These are phyloP conservation scores for Penicillium sp. DNA, from an alignment of 2,329 filamentous ascomycete species.

Conservation along the genomic window DNA sequence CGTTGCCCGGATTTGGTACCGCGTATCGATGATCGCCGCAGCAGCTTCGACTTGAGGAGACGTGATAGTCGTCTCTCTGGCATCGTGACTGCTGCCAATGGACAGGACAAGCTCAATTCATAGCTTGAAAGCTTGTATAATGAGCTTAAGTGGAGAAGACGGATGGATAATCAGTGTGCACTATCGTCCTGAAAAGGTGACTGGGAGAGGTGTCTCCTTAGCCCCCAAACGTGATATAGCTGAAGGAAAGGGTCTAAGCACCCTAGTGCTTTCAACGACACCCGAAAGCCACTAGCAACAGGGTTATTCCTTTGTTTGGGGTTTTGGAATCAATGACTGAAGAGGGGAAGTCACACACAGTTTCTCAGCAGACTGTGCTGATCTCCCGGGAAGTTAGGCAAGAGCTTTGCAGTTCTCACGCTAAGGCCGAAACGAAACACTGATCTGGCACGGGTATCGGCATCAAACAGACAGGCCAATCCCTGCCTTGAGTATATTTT, in stretches of 20 bases:
- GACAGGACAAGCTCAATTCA: neutral
- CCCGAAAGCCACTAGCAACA: neutral
- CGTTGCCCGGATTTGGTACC: conserved; percentile 27
- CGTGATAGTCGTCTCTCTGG: conserved; percentile 35
- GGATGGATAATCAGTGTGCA: neutral
- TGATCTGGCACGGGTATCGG: neutral
- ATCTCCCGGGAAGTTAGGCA: conserved; percentile 10
- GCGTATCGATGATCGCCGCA: conserved; percentile 38
- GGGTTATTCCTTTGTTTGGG: neutral
- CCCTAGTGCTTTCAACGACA: neutral
- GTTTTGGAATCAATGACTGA: neutral
- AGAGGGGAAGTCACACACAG: conserved; percentile 2
- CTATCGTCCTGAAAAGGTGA: neutral
- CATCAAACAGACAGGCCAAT: neutral
- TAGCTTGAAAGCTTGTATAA: neutral
- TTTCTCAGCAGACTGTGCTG: neutral
- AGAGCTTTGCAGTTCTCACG: neutral
- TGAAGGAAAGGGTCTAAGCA: neutral
- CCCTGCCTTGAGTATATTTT: neutral
- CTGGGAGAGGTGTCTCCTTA: neutral
- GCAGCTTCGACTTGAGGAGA: conserved; percentile 37
- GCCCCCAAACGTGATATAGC: neutral
- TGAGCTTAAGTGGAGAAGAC: neutral
- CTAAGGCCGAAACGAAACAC: conserved; percentile 5
- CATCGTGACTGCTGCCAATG: conserved; percentile 23